A percentile compares a stretch with the other conserved stretches of the same genome.
Evolutionary conservation across 1,139 yeast species (phyloP).

Genomic region (Tardiomyces blankii): DNA sequence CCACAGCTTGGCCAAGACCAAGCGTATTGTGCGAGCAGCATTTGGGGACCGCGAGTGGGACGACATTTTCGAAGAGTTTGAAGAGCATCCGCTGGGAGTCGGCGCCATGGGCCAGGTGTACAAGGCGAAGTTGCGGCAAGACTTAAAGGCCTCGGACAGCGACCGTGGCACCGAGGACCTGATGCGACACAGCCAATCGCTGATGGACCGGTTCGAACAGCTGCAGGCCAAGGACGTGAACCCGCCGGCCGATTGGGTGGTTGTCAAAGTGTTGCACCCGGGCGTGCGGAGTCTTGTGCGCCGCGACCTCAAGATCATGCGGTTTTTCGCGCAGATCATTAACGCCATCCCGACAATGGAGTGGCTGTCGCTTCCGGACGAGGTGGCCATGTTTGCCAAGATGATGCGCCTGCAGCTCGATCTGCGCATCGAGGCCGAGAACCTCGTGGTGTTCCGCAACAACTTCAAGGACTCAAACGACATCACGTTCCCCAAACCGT

Average conservation of each 20-base stretch:
- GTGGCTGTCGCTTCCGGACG: conserved; percentile 92
- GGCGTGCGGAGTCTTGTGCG: conserved; percentile 58
- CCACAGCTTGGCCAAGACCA: conserved; percentile 57
- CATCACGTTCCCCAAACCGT: conserved; percentile 76
- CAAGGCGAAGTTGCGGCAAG: conserved; percentile 43
- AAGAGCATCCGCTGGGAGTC: conserved; percentile 71
- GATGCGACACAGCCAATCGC: conserved; percentile 23
- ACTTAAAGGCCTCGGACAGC: background rate
- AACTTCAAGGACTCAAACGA: conserved; percentile 51
- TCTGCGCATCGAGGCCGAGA: conserved; percentile 77
- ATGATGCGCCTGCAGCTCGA: conserved; percentile 88
- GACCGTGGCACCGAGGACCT: background rate
- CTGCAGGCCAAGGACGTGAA: conserved; percentile 9
- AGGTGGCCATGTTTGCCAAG: conserved; percentile 75
- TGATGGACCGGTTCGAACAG: background rate
- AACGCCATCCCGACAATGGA: conserved; percentile 86
- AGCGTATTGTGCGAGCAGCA: conserved; percentile 44
- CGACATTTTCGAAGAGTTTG: conserved; percentile 73
- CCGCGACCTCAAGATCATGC: conserved; percentile 79
- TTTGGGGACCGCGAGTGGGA: conserved; percentile 52
- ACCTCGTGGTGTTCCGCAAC: conserved; percentile 54
- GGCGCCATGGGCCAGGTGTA: conserved; percentile 98
- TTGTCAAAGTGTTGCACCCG: conserved; percentile 90
- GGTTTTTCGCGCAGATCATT: conserved; percentile 58
- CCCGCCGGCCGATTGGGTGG: conserved; percentile 51